Evolutionary conservation across 2,329 filamentous ascomycete genomes (phyloP).

Genomic region (Ophiostoma fasciatum): DNA sequence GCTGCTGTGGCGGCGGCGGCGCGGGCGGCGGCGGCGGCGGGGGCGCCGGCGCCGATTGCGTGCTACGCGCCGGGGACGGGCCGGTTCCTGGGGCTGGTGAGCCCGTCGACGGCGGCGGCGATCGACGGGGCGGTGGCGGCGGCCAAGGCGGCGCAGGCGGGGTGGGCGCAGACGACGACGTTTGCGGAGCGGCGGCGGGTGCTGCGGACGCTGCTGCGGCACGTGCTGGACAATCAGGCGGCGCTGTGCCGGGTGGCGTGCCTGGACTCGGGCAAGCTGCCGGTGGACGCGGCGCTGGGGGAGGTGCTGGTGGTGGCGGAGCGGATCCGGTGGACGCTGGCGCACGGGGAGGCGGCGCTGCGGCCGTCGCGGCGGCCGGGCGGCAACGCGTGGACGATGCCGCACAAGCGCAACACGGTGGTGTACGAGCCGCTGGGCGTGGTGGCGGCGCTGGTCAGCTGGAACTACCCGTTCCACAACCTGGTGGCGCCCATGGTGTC

Average conservation of each 20-base stretch:
- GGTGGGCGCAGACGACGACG: conserved; percentile 62
- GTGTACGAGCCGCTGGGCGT: conserved; percentile 86
- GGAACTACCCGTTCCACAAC: conserved; percentile 98
- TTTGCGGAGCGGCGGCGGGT: conserved; percentile 68
- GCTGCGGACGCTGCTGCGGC: conserved; percentile 64
- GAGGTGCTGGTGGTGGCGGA: conserved; percentile 90
- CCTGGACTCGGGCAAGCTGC: conserved; percentile 89
- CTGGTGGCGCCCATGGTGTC: conserved; percentile 83
- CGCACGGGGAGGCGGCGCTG: conserved; percentile 75
- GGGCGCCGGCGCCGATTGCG: conserved; percentile 55
- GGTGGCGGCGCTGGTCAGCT: conserved; percentile 82
- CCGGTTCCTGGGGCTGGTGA: conserved; percentile 62
- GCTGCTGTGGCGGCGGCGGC: conserved; percentile 34
- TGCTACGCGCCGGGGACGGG: conserved; percentile 88
- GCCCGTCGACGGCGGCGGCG: conserved; percentile 58
- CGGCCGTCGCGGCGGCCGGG: conserved; percentile 60
- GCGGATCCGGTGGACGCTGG: conserved; percentile 87
- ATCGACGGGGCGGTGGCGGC: conserved; percentile 68
- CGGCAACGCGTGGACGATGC: conserved; percentile 74
- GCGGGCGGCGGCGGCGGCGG: conserved; percentile 32
- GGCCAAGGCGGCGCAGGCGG: conserved; percentile 57
- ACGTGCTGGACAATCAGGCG: conserved; percentile 79
- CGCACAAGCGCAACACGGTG: conserved; percentile 87
- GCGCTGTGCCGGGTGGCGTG: conserved; percentile 74
- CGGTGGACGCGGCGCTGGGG: conserved; percentile 83